Conservation (phyloP, 2,329 filamentous ascomycete genomes). For the Lasiodiplodia sp. region DNA sequence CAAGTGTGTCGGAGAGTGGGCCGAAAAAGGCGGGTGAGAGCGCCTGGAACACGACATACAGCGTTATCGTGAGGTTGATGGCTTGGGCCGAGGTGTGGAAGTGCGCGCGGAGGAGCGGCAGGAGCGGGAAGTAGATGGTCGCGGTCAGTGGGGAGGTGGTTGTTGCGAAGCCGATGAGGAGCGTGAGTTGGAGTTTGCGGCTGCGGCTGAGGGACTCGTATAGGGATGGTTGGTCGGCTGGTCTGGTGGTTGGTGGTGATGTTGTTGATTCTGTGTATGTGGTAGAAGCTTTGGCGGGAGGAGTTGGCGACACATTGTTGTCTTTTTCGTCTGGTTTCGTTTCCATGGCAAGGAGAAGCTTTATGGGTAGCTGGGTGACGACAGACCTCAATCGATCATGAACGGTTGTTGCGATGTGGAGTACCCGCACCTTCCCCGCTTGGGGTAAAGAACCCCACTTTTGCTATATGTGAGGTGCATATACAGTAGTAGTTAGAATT, state of each 20-base stretch:
- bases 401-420: not conserved
- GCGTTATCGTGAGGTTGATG: not conserved
- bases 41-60: not conserved
- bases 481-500: not conserved
- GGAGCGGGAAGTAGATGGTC: not conserved
- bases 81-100: not conserved
- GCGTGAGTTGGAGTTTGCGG: not conserved
- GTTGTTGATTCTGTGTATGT: not conserved
- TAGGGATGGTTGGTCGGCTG: not conserved
- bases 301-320: not conserved
- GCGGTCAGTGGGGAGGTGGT: not conserved
- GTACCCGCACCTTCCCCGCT: not conserved
- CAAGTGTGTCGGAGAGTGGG: not conserved
- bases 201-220: not conserved
- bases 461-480: not conserved
- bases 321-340: accelerated
- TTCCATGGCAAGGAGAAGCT: not conserved
- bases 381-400: not conserved
- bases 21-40: not conserved
- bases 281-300: not conserved
- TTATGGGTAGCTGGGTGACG: not conserved
- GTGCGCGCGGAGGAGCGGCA: not conserved
- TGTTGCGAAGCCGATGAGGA: not conserved
- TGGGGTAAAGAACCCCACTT: not conserved
- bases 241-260: not conserved